These are phyloP conservation scores for Bassia scoparia DNA, from an alignment of 148 eudicot species.

Conservation along the genomic window DNA sequence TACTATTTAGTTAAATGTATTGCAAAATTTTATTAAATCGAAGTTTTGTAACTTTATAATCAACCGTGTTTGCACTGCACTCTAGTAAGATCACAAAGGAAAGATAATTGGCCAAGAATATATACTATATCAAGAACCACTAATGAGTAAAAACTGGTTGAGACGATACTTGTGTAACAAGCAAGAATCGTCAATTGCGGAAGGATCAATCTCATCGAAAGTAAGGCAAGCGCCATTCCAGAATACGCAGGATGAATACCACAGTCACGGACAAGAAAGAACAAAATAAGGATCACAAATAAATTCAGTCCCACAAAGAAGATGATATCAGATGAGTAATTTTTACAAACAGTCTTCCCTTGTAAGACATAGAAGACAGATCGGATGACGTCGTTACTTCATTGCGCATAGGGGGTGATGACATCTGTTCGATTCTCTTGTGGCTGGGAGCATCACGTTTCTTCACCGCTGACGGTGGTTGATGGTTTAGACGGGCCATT, in stretches of 20 bases:
- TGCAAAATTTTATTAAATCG: no score
- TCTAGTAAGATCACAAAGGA: no score
- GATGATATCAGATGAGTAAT: neutral
- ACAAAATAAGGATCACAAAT: no score
- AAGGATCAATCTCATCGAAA: slow-evolving; percentile 96
- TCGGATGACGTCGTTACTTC: slow-evolving; percentile 97
- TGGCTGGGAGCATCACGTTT: slow-evolving; percentile 44
- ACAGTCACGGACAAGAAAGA: slow-evolving; percentile 46
- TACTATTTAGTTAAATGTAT: no score
- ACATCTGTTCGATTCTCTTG: slow-evolving; percentile 77
- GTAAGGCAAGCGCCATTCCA: slow-evolving; percentile 99
- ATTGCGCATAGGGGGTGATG: slow-evolving; percentile 83
- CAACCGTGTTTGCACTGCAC: no score
- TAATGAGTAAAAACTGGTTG: neutral
- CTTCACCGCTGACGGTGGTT: slow-evolving; percentile 49
- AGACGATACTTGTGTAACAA: slow-evolving; percentile 72
- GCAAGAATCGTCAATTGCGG: slow-evolving; percentile 81
- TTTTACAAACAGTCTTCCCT: slow-evolving; percentile 69
- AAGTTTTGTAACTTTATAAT: no score
- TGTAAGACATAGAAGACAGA: slow-evolving; percentile 85
- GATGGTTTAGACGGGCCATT: slow-evolving; percentile 78
- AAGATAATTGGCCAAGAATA: no score
- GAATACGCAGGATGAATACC: slow-evolving; percentile 95
- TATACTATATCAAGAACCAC: no score
- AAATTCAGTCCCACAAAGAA: neutral